phyloP scores from a whole-genome alignment of 805 yeast genomes.

The Saturnispora silvae region DNA sequence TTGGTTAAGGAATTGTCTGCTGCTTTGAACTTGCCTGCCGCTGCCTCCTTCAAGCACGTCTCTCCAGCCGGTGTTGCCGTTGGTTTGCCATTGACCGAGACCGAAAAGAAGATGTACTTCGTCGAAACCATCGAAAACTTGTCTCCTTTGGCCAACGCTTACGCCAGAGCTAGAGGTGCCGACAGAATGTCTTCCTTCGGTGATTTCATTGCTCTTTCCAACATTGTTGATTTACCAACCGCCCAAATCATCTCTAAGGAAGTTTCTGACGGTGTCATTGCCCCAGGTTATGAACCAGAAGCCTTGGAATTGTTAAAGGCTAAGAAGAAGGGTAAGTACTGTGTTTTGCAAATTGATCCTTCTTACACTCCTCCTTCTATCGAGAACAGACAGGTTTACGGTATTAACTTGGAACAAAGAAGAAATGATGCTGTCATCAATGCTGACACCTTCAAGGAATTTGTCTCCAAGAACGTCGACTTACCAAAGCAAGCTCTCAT shows the following conservation, averaged over 20 bases:
- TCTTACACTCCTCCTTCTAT: slow-evolving; percentile 69
- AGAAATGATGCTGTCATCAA: slow-evolving; percentile 96
- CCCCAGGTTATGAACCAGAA: slow-evolving; percentile 91
- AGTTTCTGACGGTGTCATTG: slow-evolving; percentile 97
- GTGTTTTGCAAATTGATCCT: slow-evolving; percentile 93
- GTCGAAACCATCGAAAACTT: slow-evolving; percentile 90
- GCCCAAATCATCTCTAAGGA: slow-evolving; percentile 96
- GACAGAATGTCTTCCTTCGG: slow-evolving; percentile 99
- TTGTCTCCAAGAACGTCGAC: slow-evolving; percentile 76
- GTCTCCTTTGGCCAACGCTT: slow-evolving; percentile 94
- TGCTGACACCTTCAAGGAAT: slow-evolving; percentile 81
- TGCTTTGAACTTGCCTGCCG: slow-evolving; percentile 91
- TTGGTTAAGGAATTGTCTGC: slow-evolving; percentile 94
- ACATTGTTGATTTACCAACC: slow-evolving; percentile 91
- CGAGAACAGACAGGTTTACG: slow-evolving; percentile 94
- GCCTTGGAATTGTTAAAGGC: slow-evolving; percentile 80
- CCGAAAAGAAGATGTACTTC: slow-evolving; percentile 91
- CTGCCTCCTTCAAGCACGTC: slow-evolving; percentile 97
- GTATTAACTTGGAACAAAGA: slow-evolving; percentile 91
- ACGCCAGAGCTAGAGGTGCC: slow-evolving; percentile 99
- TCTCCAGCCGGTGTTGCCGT: slow-evolving; percentile 99
- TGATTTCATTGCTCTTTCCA: slow-evolving; percentile 94
- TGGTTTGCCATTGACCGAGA: slow-evolving; percentile 82
- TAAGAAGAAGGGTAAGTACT: slow-evolving; percentile 96
- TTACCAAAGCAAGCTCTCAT: slow-evolving; percentile 87